Evolutionary conservation across 805 yeast species (phyloP).

Genomic region (Starmerella tilneyi): DNA sequence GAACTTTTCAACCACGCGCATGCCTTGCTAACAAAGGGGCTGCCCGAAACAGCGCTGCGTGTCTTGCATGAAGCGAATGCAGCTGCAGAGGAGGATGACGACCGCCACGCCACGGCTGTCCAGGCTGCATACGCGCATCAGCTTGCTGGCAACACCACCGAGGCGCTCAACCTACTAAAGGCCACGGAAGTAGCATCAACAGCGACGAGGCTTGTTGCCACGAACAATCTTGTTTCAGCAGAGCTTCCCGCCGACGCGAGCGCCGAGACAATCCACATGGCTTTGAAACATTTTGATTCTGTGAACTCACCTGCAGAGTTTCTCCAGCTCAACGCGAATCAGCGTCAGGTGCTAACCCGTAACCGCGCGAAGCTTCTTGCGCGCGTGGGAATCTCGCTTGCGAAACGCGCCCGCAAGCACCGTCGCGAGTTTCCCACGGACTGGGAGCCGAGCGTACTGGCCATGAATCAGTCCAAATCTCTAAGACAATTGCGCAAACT

Average conservation of each 20-base stretch:
- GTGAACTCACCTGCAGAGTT: background rate
- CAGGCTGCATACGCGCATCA: constrained; percentile 50
- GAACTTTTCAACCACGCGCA: constrained; percentile 50
- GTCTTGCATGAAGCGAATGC: constrained; percentile 40
- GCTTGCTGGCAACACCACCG: constrained; percentile 29
- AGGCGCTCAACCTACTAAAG: constrained; percentile 31
- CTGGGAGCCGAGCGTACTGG: constrained; percentile 20
- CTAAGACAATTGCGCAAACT: constrained; percentile 6
- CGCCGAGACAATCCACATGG: constrained; percentile 15
- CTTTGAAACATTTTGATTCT: constrained; percentile 17
- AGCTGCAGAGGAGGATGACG: constrained; percentile 37
- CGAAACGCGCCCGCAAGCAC: constrained; percentile 20
- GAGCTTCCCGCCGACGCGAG: constrained; percentile 5
- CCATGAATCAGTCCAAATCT: constrained; percentile 2
- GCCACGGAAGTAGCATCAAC: constrained; percentile 19
- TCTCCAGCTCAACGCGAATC: constrained; percentile 25
- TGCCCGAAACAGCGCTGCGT: constrained; percentile 35
- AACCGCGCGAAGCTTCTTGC: constrained; percentile 37
- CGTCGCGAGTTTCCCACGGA: constrained; percentile 17
- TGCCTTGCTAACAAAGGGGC: constrained; percentile 37
- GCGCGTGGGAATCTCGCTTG: constrained; percentile 30
- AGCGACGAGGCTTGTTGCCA: constrained; percentile 34
- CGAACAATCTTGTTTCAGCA: constrained; percentile 34
- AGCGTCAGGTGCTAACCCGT: constrained; percentile 31
- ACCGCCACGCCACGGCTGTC: constrained; percentile 41